Conservation (phyloP, 2,329 filamentous ascomycete species). For the Lachnellula subtilissima region DNA sequence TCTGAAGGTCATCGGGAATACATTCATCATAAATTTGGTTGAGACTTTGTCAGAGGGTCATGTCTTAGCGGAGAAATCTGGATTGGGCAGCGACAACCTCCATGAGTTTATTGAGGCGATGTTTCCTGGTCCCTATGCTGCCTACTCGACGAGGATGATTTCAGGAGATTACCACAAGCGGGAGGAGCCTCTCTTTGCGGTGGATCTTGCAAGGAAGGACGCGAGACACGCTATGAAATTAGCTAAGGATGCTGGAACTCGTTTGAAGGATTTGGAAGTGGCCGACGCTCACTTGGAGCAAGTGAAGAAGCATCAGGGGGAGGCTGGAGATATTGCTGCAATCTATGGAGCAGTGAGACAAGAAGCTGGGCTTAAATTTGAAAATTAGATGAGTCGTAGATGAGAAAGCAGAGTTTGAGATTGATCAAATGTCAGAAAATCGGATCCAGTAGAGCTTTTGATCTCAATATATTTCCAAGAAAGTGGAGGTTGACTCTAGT, state of each 20-base stretch:
- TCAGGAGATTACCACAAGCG: constrained; percentile 71
- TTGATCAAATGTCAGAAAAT: no score
- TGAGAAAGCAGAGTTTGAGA: neutral
- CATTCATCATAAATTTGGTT: constrained; percentile 70
- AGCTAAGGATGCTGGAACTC: constrained; percentile 57
- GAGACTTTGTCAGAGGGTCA: constrained; percentile 75
- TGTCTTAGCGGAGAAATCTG: constrained; percentile 73
- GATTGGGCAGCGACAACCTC: constrained; percentile 65
- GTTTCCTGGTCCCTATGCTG: constrained; percentile 70
- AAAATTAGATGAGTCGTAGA: constrained; percentile 44
- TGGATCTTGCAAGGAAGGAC: constrained; percentile 81
- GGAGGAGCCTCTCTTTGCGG: constrained; percentile 75
- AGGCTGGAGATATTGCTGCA: constrained; percentile 71
- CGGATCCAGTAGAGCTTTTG: no score
- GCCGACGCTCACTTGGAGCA: constrained; percentile 63
- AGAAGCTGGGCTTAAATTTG: constrained; percentile 70
- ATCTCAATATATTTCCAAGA: neutral
- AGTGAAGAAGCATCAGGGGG: constrained; percentile 65
- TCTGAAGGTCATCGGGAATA: constrained; percentile 78
- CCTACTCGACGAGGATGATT: constrained; percentile 71
- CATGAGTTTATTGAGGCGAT: constrained; percentile 67
- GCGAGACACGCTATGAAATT: constrained; percentile 66
- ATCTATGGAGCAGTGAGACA: constrained; percentile 77
- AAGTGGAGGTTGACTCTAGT: neutral
- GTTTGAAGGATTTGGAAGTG: constrained; percentile 60